These are phyloP conservation scores for Porcisia deanei DNA, from an alignment of 208 protist genomes.

Conservation along the genomic window DNA sequence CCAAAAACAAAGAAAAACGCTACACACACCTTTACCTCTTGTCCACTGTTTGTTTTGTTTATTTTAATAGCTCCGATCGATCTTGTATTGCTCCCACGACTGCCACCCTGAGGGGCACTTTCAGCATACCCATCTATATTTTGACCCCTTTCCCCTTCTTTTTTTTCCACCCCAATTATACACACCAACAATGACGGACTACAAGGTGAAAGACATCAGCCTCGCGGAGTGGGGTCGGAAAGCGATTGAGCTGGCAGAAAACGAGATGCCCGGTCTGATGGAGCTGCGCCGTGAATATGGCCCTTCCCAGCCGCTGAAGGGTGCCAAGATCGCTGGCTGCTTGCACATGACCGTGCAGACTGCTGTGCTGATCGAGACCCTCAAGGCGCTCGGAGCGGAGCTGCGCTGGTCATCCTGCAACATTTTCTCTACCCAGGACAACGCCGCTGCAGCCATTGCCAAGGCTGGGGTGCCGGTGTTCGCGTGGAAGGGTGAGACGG, in stretches of 20 bases:
- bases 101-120: neutral
- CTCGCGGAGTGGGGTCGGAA: slow-evolving; percentile 98
- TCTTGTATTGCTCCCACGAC: neutral
- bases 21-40: neutral
- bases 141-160: neutral
- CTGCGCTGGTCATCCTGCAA: slow-evolving; percentile 98
- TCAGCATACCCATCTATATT: neutral
- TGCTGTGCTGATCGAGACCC: slow-evolving; percentile 99
- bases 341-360: slow-evolving; percentile 99
- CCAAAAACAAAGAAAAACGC: no score
- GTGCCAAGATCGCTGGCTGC: slow-evolving; percentile 98
- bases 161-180: neutral
- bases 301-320: slow-evolving; percentile 93
- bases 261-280: slow-evolving; percentile 99
- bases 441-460: slow-evolving; percentile 86
- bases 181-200: slow-evolving; percentile 78
- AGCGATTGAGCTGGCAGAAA: slow-evolving; percentile 97
- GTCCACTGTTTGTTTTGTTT: neutral
- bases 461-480: slow-evolving; percentile 97
- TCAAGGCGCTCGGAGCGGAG: slow-evolving; percentile 97
- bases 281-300: slow-evolving; percentile 92
- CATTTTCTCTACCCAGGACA: slow-evolving; percentile 99
- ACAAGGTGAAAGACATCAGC: slow-evolving; percentile 97
- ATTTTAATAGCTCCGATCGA: no score
- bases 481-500: slow-evolving; percentile 99